Evolutionary conservation across 306 rosid genomes (phyloP), one percentile per base, ranked within the genome.

Genomic region (Citrullus amarus): DNA sequence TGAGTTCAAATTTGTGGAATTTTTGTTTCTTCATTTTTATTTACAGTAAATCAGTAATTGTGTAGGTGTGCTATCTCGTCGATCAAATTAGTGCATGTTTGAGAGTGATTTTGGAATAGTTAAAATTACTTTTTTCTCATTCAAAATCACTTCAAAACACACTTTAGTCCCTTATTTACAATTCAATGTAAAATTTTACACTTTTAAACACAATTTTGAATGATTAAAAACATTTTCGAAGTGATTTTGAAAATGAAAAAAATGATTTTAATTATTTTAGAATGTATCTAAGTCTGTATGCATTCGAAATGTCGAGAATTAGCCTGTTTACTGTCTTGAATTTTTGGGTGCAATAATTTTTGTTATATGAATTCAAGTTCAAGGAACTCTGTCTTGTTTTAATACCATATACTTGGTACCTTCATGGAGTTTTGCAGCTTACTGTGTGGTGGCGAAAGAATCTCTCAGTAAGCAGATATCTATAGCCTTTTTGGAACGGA

Each of bases 361-460:
- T 68, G 7, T 68, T 17, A 4, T 9, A 18, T n/a, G 32, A 41
- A 68, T 28, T 6, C 15, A 32, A 63, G 46, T 63, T 63, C 43
- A 34, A 63, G 46, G 18, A 34, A 15, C 9, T 67, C 43, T 67
- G 3, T 67, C 48, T 67, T 68, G 77, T 28, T 72, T 72, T 32
- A 72, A 72, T 36, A 50, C 30, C 61, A 75, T 5, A 39, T 68
- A 65, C 58, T 25, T 28, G 55, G 79, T 53, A 43, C 61, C 83
- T 68, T 78, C 50, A 25, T 78, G 44, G 83, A 73, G 48, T 78
- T 78, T 83, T 91, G 87, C 87, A 95, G 99, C 97, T 73, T 95
- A 91, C 53, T 95, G 99, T 86, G 97, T 91, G 51, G 99, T 95
- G 85, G 97, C 99, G 32, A 93, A 91, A 86, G 97, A 95, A 75